Evolutionary conservation across 345 rosid genomes (phyloP), one percentile per base, ranked within the genome.

Genomic region (Lepidium sativum): DNA sequence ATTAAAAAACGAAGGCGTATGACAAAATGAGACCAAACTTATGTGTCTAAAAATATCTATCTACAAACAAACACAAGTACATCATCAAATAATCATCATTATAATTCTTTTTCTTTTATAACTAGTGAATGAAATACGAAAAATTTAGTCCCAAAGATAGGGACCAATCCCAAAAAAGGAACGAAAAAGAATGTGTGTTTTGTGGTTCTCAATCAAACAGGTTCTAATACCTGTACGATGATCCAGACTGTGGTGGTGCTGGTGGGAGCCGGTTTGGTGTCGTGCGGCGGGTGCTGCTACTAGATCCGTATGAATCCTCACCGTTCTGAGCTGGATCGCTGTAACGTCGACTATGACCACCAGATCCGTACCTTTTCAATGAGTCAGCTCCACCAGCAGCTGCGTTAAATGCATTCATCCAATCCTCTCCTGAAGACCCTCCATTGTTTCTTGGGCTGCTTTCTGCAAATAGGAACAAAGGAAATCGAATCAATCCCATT

Each of bases 321-420:
- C 95, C 92, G 40, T 92, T 89, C 69, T 85, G 80, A 2, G 77
- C 77, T 21, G 91, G 76, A 27, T 81, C 78, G 40, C 77, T 69
- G 78, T 82, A 72, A 10, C 82, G 78, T 6, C 88, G 77, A 59
- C 88, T 81, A 60, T 81, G 87, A 62, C 86, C 85, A 12, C 79
- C 81, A 10, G 85, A 81, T 25, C 80, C 84, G 2, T 81, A 82
- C 61, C 86, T 78, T 3, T 78, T 77, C 40, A 75, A 39, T 60
- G 77, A 80, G 27, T 60, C 68, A 3, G 80, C 62, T 33, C 96
- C 97, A 70, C 79, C 75, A 51, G 87, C 97, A 5, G 95, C 96
- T 1, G 97, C 82, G 4, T 87, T 83, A 17, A 92, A 92, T 21
- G 98, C 98, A 31, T 83, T 78, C 75, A 89, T 87, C 98, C 97